Evolutionary conservation across 768 basidiomycete species (phyloP).

Genomic region (Bullera alba): DNA sequence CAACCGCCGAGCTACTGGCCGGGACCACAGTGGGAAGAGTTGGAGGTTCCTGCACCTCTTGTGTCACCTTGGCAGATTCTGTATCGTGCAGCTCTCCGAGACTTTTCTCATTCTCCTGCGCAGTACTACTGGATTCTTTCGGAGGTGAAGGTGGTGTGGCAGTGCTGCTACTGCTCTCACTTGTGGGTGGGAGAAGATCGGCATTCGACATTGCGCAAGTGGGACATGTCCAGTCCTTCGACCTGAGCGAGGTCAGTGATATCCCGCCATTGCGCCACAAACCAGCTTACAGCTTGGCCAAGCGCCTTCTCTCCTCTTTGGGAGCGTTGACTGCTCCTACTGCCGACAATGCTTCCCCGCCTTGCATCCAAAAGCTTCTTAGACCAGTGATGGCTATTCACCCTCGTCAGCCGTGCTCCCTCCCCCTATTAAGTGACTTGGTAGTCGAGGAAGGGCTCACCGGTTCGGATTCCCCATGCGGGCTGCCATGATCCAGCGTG

Average conservation of each 20-base stretch:
- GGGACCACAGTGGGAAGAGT: no score
- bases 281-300: slow-evolving; percentile 38
- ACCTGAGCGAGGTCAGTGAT: slow-evolving; percentile 13
- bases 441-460: slow-evolving; percentile 10
- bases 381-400: slow-evolving; percentile 43
- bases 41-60: no score
- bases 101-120: no score
- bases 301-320: slow-evolving; percentile 38
- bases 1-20: no score
- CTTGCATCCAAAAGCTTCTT: slow-evolving; percentile 46
- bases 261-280: not conserved
- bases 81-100: no score
- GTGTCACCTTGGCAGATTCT: no score
- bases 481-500: slow-evolving; percentile 98
- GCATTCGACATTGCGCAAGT: slow-evolving; percentile 24
- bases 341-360: slow-evolving; percentile 37
- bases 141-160: no score
- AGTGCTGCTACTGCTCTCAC: no score
- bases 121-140: no score
- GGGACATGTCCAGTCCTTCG: slow-evolving; percentile 35
- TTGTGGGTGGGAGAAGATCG: slow-evolving; percentile 11
- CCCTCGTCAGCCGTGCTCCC: not conserved
- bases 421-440: not conserved
- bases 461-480: slow-evolving; percentile 95
- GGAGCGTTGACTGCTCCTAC: slow-evolving; percentile 42